phyloP scores from a whole-genome alignment of 805 yeast species.

The Candida ovalis region DNA sequence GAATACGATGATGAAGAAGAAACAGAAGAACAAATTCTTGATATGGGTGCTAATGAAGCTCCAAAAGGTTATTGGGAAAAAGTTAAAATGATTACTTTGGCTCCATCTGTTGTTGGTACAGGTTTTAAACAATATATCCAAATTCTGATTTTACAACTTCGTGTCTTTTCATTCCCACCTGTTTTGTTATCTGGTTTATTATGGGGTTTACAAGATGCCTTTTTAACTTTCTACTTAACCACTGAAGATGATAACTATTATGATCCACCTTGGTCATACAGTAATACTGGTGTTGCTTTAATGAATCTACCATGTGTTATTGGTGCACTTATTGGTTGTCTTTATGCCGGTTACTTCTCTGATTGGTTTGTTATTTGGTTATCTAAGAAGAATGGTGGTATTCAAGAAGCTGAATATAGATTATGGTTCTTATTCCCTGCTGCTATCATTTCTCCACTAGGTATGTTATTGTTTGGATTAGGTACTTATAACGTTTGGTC shows the following conservation, averaged over 20 bases:
- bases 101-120: constrained; percentile 55
- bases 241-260: constrained; percentile 67
- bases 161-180: constrained; percentile 62
- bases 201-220: constrained; percentile 81
- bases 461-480: constrained; percentile 61
- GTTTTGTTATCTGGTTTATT: constrained; percentile 63
- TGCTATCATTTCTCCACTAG: constrained; percentile 55
- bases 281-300: constrained; percentile 63
- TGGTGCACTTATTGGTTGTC: constrained; percentile 65
- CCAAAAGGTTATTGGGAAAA: constrained; percentile 42
- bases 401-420: constrained; percentile 64
- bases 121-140: constrained; percentile 64
- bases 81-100: constrained; percentile 48
- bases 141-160: constrained; percentile 46
- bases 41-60: constrained; percentile 27
- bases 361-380: constrained; percentile 59
- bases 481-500: constrained; percentile 55
- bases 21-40: not conserved
- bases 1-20: not conserved
- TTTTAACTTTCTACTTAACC: constrained; percentile 69
- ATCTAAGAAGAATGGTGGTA: constrained; percentile 57
- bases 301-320: constrained; percentile 71
- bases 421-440: constrained; percentile 54
- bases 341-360: constrained; percentile 57
- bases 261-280: constrained; percentile 62